Evolutionary conservation across 371 early-diverging fungal genomes (phyloP), one percentile per base, ranked within the genome.

Genomic region (Saksenaea oblongispora): DNA sequence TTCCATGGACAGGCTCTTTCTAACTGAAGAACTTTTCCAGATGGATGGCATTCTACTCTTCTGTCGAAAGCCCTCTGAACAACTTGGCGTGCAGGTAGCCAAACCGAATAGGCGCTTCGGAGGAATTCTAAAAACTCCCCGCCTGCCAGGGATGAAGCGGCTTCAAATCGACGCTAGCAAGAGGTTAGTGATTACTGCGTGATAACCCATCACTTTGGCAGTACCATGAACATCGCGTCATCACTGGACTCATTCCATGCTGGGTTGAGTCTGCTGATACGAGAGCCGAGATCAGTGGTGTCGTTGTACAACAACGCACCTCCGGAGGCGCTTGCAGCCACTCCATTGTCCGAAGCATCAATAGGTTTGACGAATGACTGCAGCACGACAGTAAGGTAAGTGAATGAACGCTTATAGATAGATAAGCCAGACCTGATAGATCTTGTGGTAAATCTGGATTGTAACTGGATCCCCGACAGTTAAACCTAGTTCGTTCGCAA

Each of bases 391-490:
- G 11, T 3, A 39, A 5, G 39, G 7, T 31, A 2, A 31, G 31
- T 31, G 31, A 31, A 31, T 31, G 31, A 7, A 31, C 7, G 7
- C 31, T 31, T 7, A 31, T 31, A 31, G 7, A 31, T 31, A 7
- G 7, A 17, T 17, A 51, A 42, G 34, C 5, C 56, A 18, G 28
- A 64, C 79, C 24, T 89, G 86, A 70, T 94, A 94, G 11, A 91
- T 67, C 73, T 91, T 91, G 51, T 68, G 69, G 78, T 85, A 89
- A 34, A 93, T 65, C 34, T 85, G 44, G 11, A 84, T 84, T 3
- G 83, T 73, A 51, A 64, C 63, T 34, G 64, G 51, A 41, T 84
- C 80, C 2, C 74, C 70, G 9, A 68, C 75, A 31, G 66, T 70
- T 62, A 83, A 71, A 9, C 63, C 62, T 14, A 93, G 66, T 15